These are phyloP conservation scores for Kwoniella shandongensis DNA, from an alignment of 768 basidiomycete genomes.

Conservation along the genomic window DNA sequence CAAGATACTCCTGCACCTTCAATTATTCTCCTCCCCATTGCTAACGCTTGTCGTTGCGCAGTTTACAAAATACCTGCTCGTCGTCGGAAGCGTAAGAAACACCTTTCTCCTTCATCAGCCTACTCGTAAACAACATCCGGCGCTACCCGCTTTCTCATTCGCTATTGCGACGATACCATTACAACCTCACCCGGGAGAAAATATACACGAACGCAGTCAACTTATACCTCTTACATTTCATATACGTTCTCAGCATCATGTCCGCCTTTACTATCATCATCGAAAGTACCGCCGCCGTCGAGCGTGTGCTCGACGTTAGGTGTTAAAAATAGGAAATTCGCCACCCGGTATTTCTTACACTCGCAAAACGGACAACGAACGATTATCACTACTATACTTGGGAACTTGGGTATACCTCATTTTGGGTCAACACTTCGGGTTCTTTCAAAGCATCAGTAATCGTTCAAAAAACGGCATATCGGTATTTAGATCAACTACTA, in stretches of 20 bases:
- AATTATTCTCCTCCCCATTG: too few relatives aligned
- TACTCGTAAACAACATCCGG: background rate
- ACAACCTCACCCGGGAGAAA: too few relatives aligned
- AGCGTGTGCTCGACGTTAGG: slow-evolving; percentile 13
- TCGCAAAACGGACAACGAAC: slow-evolving; percentile 1
- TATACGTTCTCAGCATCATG: too few relatives aligned
- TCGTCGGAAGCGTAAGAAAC: slow-evolving; percentile 15
- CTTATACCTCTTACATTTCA: too few relatives aligned
- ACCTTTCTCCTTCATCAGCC: background rate
- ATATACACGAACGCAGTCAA: too few relatives aligned
- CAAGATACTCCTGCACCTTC: too few relatives aligned
- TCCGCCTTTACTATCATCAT: slow-evolving; percentile 5
- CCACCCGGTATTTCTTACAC: slow-evolving; percentile 2
- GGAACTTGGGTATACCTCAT: background rate
- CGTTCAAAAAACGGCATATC: slow-evolving; percentile 1
- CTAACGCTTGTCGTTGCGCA: too few relatives aligned
- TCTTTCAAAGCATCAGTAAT: background rate
- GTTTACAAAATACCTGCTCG: slow-evolving; percentile 13
- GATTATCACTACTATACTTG: background rate
- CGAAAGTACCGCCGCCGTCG: slow-evolving; percentile 6
- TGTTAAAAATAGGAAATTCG: slow-evolving; percentile 16
- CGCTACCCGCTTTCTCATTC: background rate
- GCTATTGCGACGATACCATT: background rate
- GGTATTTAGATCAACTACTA: background rate
- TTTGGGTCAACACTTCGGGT: background rate